Base-by-base conservation (phyloP, 2,329 filamentous ascomycete genomes). In the Stemphylium lycopersici region DNA sequence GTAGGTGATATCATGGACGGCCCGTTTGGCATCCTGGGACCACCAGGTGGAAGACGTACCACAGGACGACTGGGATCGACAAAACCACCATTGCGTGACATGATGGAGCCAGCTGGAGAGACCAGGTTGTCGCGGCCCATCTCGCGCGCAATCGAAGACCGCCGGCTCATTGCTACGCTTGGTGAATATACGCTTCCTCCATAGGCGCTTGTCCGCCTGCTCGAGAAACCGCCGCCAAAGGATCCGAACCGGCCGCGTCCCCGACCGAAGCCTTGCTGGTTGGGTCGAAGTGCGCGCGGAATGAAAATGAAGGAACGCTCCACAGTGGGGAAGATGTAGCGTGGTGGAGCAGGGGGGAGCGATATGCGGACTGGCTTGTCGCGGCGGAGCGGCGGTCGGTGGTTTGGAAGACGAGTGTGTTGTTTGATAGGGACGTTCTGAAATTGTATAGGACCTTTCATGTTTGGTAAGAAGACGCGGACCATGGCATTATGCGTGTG, bases 271-370 rank as follows among this genome's bases (percentile, higher is more conserved):
- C 87, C 85, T 78, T 96, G 91, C 73, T 96, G 92, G 72, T 96
- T 97, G 12, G 95, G 95, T 63, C 95, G 87, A 79, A 97, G 84
- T 10, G 93, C 93, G 63, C 95, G 85, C 11, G 95, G 95, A 56
- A 99, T 99, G 77, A 99, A 99, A 67, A 97, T 96, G 75, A 99
- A 99, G 0, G 95, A 98, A 61, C 95, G 84, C 67, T 97, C 93
- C 41, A 85, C 82, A 2, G 92, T 90, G 5, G 95, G 95, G 76
- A 95, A 96, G 56, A 97, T 93, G 75, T 97, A 97, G 59, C 90
- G 87, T 32, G 91, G 90, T 11, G 86, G 81, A 59, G 90, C 84
- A 24, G 89, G 83, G 2, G 95, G 93, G 37, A 99, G 81, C 7
- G 92, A 97, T 63, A 99, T 91, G 45, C 95, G 89, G 36, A 98